Percentiles rank a stretch among this genome's conserved stretches.
Conservation (phyloP, 345 rosid genomes). For the Arabis alpina region DNA sequence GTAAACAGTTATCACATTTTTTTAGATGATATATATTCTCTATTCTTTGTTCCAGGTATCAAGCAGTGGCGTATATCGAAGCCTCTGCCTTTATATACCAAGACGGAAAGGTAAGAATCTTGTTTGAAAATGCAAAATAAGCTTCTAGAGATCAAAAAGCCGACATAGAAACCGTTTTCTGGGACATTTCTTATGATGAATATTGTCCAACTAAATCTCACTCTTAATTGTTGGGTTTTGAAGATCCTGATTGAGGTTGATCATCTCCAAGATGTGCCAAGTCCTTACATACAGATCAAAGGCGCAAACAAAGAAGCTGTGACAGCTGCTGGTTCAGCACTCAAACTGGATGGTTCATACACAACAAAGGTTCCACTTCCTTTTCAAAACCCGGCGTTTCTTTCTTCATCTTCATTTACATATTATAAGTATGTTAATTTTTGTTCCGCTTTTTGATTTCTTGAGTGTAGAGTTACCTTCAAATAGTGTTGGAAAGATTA, state of each 20-base stretch:
- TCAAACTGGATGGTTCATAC: slow-evolving; percentile 89
- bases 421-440: neutral
- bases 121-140: slow-evolving; percentile 20
- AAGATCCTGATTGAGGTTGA: slow-evolving; percentile 95
- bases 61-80: slow-evolving; percentile 95
- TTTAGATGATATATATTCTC: slow-evolving; percentile 8
- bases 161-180: neutral
- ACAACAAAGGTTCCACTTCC: slow-evolving; percentile 80
- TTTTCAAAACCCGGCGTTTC: neutral
- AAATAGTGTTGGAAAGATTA: slow-evolving; percentile 83
- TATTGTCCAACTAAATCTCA: slow-evolving; percentile 6
- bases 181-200: neutral
- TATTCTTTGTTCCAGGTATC: slow-evolving; percentile 65
- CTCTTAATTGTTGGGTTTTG: neutral
- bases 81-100: slow-evolving; percentile 94
- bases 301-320: slow-evolving; percentile 95
- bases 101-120: slow-evolving; percentile 78
- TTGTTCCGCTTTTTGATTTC: neutral
- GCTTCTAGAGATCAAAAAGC: slow-evolving; percentile 5
- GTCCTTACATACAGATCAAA: slow-evolving; percentile 93
- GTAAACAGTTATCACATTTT: neutral
- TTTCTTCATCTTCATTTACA: slow-evolving; percentile 12
- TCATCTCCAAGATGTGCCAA: slow-evolving; percentile 80
- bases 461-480: slow-evolving; percentile 69
- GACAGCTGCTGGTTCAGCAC: slow-evolving; percentile 86